A percentile compares a stretch with the other conserved stretches of the same genome.
Evolutionary conservation across 192 early-diverging fungal species (phyloP).

Genomic region (Diversispora epigaea): DNA sequence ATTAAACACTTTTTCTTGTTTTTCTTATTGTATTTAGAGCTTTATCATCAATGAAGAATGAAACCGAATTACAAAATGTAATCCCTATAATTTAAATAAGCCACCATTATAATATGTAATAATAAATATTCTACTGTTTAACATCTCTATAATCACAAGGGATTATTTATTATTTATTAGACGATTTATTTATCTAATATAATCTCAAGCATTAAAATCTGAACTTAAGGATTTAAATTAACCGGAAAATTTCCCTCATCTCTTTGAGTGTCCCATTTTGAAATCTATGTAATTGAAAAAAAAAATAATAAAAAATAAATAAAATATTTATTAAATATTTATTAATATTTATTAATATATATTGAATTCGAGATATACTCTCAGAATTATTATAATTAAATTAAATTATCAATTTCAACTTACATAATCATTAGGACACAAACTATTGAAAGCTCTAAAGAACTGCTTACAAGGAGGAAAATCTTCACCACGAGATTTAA

Average conservation of each 20-base stretch:
- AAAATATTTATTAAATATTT: not conserved
- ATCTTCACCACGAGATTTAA: slow-evolving; percentile 93
- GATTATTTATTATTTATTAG: too few relatives aligned
- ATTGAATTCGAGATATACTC: not conserved
- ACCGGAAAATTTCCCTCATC: slow-evolving; percentile 50
- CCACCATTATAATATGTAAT: too few relatives aligned
- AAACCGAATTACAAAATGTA: too few relatives aligned
- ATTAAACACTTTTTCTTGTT: too few relatives aligned
- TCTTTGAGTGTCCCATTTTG: slow-evolving; percentile 51
- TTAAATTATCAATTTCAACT: slow-evolving; percentile 35
- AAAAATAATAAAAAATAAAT: not conserved
- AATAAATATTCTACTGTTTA: too few relatives aligned
- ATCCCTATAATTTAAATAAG: too few relatives aligned
- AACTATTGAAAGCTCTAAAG: slow-evolving; percentile 72
- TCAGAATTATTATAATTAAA: not conserved
- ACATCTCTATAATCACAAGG: too few relatives aligned
- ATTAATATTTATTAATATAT: not conserved
- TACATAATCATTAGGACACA: slow-evolving; percentile 96
- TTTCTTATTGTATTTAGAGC: too few relatives aligned
- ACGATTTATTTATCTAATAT: too few relatives aligned
- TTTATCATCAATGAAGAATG: too few relatives aligned
- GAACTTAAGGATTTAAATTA: slow-evolving; percentile 38
- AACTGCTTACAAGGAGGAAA: slow-evolving; percentile 93
- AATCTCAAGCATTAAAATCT: not conserved
- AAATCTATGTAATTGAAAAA: slow-evolving; percentile 35